phyloP scores from a whole-genome alignment of 306 rosid species.

The Prunus mira region DNA sequence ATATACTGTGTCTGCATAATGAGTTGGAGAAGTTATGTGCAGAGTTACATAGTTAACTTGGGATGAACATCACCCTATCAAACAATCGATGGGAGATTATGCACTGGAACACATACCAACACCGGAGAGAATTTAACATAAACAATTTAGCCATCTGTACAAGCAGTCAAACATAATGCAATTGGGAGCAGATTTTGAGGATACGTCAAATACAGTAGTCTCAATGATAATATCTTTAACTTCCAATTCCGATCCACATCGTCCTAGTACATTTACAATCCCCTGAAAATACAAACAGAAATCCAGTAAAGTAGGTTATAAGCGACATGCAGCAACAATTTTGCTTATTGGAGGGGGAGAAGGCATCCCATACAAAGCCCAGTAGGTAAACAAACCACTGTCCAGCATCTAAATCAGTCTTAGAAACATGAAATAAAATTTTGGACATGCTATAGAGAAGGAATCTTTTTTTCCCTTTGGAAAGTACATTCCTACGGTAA shows the following conservation, averaged over 20 bases:
- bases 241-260: not conserved
- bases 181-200: not conserved
- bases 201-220: not conserved
- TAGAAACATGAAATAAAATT: not conserved
- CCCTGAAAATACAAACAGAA: not conserved
- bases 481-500: not conserved
- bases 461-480: not conserved
- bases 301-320: not conserved
- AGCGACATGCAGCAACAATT: not conserved
- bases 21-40: no score
- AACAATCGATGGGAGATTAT: not conserved
- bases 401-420: not conserved
- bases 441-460: not conserved
- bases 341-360: not conserved
- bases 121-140: not conserved
- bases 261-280: not conserved
- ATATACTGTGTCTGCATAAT: no score
- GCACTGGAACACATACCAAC: not conserved
- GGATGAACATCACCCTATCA: not conserved
- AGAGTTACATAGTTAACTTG: no score
- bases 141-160: conserved; percentile 11
- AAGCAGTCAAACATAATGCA: not conserved
- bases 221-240: not conserved
- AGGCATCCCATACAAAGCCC: no score
- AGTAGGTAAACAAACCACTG: not conserved